Evolutionary conservation across 768 basidiomycete genomes (phyloP).

Genomic region (Pisolithus orientalis): DNA sequence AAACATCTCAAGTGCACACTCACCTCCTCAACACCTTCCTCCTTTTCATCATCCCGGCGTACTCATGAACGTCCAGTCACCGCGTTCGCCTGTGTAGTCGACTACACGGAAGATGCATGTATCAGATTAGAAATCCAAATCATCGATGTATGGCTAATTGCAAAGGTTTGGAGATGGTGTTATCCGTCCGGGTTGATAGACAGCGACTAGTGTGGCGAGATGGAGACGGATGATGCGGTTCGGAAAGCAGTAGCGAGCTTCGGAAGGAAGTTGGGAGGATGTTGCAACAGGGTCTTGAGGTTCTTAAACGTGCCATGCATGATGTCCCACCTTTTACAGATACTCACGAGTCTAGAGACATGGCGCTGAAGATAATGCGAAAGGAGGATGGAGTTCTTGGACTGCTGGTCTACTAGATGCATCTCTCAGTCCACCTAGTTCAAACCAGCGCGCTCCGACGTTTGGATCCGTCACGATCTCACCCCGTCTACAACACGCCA

Average conservation of each 20-base stretch:
- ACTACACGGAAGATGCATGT: conserved; percentile 72
- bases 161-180: conserved; percentile 65
- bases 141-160: conserved; percentile 63
- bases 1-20: conserved; percentile 43
- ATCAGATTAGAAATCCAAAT: conserved; percentile 79
- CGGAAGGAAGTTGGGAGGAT: conserved; percentile 55
- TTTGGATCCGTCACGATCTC: conserved; percentile 70
- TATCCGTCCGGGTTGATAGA: conserved; percentile 39
- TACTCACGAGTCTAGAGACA: not conserved
- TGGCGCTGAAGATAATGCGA: not conserved
- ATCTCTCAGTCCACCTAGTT: conserved; percentile 27
- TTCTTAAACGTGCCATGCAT: conserved; percentile 54
- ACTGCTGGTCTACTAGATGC: conserved; percentile 47
- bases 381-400: conserved; percentile 42
- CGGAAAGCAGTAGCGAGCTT: conserved; percentile 44
- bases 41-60: not conserved
- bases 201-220: conserved; percentile 25
- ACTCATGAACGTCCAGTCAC: conserved; percentile 33
- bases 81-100: conserved; percentile 57
- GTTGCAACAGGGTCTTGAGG: conserved; percentile 72
- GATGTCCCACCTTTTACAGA: conserved; percentile 23
- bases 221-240: conserved; percentile 43
- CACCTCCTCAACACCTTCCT: conserved; percentile 3
- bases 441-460: conserved; percentile 45
- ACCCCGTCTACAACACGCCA: conserved; percentile 46